Evolutionary conservation across 352 stramenopile species (phyloP).

Genomic region (Elongisporangium prolatum): DNA sequence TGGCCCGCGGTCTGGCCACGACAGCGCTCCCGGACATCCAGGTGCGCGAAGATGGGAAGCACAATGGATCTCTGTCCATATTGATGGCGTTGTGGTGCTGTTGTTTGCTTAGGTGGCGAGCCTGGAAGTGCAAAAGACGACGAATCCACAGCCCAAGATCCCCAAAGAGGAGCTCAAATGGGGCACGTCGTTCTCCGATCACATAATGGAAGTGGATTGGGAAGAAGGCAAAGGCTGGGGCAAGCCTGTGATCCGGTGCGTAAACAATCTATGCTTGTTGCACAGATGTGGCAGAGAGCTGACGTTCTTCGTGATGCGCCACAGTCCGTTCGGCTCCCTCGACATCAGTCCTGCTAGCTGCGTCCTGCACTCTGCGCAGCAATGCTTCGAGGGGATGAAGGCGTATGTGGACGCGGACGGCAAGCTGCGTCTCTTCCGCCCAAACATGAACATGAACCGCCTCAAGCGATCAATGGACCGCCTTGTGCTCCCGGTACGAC

Average conservation of each 20-base stretch:
- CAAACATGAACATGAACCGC: slow-evolving; percentile 96
- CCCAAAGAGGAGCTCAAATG: slow-evolving; percentile 90
- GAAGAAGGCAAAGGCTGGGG: slow-evolving; percentile 80
- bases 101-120: slow-evolving; percentile 32
- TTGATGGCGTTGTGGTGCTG: no score
- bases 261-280: no score
- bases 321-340: slow-evolving; percentile 91
- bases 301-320: no score
- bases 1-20: no score
- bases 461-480: slow-evolving; percentile 93
- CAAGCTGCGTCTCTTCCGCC: slow-evolving; percentile 92
- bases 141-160: slow-evolving; percentile 54
- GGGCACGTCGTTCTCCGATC: slow-evolving; percentile 93
- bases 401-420: slow-evolving; percentile 86
- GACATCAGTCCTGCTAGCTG: slow-evolving; percentile 88
- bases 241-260: slow-evolving; percentile 87
- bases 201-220: slow-evolving; percentile 96
- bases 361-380: slow-evolving; percentile 92
- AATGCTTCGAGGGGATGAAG: slow-evolving; percentile 97
- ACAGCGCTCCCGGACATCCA: no score
- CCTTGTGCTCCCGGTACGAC: slow-evolving; percentile 82
- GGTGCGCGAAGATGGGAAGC: no score
- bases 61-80: no score
- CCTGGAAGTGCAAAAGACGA: slow-evolving; percentile 40
- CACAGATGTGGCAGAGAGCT: no score